phyloP scores from a whole-genome alignment of 345 rosid species.

The Salix suchowensis region DNA sequence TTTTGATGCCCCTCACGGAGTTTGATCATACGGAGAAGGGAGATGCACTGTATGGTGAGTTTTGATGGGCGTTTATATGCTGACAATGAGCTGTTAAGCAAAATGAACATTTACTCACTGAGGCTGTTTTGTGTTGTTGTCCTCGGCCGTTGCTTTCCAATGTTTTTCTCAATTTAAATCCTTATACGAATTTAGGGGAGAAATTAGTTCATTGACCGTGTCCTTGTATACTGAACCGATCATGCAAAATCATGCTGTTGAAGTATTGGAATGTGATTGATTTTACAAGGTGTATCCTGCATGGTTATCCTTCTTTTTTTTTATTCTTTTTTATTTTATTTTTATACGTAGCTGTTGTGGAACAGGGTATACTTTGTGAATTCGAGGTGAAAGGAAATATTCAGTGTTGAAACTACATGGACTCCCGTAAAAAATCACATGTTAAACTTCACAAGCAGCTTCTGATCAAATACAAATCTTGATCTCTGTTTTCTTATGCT shows the following conservation, averaged over 20 bases:
- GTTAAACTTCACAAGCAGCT: background rate
- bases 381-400: background rate
- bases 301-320: background rate
- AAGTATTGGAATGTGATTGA: background rate
- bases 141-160: background rate
- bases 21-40: constrained; percentile 29
- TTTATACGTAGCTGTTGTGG: background rate
- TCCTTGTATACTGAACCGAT: background rate
- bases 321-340: too few species aligned
- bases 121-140: background rate
- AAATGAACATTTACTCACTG: background rate
- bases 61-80: background rate
- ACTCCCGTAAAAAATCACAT: background rate
- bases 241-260: background rate
- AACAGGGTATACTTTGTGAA: background rate
- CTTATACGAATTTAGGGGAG: background rate
- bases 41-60: constrained; percentile 29
- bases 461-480: background rate
- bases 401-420: background rate
- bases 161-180: background rate
- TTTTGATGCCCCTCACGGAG: constrained; percentile 25
- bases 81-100: background rate
- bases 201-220: background rate
- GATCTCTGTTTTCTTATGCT: background rate
- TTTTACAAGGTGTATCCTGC: background rate